phyloP scores from a whole-genome alignment of 2,329 filamentous ascomycete genomes.

The Pyricularia grisea region DNA sequence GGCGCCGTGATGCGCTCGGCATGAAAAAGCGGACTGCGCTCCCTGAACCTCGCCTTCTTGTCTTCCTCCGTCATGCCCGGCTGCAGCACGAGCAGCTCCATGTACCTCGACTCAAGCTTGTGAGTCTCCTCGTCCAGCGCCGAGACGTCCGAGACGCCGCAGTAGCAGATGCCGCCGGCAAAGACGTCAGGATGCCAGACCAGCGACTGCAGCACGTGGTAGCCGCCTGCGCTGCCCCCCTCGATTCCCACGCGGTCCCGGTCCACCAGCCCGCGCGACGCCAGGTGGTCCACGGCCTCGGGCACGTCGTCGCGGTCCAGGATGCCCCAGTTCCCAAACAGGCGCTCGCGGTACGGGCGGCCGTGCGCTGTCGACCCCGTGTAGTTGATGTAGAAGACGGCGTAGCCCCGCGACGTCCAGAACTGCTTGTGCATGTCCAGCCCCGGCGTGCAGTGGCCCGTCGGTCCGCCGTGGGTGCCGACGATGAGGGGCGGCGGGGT shows the following conservation, averaged over 20 bases:
- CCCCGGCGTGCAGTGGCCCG: conserved; percentile 28
- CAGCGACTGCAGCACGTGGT: conserved; percentile 39
- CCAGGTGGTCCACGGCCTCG: conserved; percentile 33
- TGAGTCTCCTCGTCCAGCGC: conserved; percentile 37
- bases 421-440: conserved; percentile 34
- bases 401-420: conserved; percentile 44
- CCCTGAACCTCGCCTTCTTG: conserved; percentile 32
- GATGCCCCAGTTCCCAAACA: conserved; percentile 38
- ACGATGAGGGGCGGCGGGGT: conserved; percentile 39
- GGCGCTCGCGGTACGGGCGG: conserved; percentile 34
- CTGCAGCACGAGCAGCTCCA: conserved; percentile 31
- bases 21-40: conserved; percentile 38
- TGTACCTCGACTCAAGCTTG: conserved; percentile 46
- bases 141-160: conserved; percentile 41
- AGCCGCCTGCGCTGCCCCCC: conserved; percentile 43
- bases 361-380: conserved; percentile 42
- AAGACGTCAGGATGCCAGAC: conserved; percentile 35
- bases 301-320: conserved; percentile 40
- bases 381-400: conserved; percentile 40
- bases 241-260: conserved; percentile 8
- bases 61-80: conserved; percentile 24
- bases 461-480: conserved; percentile 42
- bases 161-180: conserved; percentile 37
- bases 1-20: conserved; percentile 38
- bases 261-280: conserved; percentile 13